Evolutionary conservation across 2,329 filamentous ascomycete species (phyloP), one percentile per base, ranked within the genome.

Genomic region (Bisporella sp.): DNA sequence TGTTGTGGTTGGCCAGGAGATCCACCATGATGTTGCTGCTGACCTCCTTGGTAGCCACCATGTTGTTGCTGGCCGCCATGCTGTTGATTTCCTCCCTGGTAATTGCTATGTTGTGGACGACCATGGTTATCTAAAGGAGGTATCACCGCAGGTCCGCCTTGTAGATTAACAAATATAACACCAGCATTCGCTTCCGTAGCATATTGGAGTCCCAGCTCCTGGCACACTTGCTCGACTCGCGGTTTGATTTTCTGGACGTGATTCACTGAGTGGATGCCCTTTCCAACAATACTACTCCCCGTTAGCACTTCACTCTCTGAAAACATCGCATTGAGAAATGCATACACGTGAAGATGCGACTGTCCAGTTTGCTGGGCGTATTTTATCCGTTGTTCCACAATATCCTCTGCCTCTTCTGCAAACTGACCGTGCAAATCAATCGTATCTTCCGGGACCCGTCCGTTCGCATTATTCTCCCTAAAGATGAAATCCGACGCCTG

Each of bases 401-500:
- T 93, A 57, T 89, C 81, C 73, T 96, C 90, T 5, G 93, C 93
- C 73, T 97, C 93, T 66, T 96, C 89, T 52, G 96, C 91, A 63
- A 86, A 96, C 65, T 95, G 87, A 3, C 93, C 93, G 68, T 99
- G 93, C 45, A 99, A 76, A 70, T 99, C 93, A 61, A 99, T 91
- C 6, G 87, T 89, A 69, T 97, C 92, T 40, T 75, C 74, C 12
- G 81, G 77, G 7, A 95, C 85, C 54, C 85, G 82, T 13, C 82
- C 87, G 3, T 75, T 68, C 21, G 87, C 84, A 66, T 97, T 97
- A 74, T 96, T 96, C 71, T 92, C 89, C 40, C 90, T 85, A 74
- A 99, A 96, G 66, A 97, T 97, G 69, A 81, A 95, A 52, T 96
- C 88, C 53, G 88, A 89, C 1, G 93, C 93, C 69, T 96, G 89